These are phyloP conservation scores for Lotmaria passim DNA, from an alignment of 208 protist species.

Conservation along the genomic window DNA sequence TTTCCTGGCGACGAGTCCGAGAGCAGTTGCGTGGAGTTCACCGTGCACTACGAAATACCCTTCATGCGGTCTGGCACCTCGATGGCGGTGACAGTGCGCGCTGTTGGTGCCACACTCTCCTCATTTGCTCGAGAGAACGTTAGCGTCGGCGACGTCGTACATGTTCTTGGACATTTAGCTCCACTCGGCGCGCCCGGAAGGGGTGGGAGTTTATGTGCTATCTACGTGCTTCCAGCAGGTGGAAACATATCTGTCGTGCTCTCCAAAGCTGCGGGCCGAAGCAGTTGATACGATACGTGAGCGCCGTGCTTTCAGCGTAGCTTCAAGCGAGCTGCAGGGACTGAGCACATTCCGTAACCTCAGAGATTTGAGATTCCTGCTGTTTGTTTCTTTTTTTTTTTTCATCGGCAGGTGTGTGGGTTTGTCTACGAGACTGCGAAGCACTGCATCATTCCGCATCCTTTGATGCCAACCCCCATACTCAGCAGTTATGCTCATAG, in stretches of 20 bases:
- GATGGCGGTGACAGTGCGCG: constrained; percentile 54
- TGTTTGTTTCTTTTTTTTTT: too few species aligned
- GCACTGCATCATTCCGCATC: too few species aligned
- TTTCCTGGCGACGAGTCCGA: constrained; percentile 25
- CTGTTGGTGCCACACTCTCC: constrained; percentile 59
- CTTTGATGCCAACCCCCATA: too few species aligned
- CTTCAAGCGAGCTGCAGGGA: neutral
- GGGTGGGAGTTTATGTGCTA: constrained; percentile 23
- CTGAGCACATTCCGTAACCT: too few species aligned
- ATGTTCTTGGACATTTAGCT: constrained; percentile 81
- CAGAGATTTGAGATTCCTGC: too few species aligned
- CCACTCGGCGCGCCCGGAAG: constrained; percentile 21
- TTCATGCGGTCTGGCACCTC: constrained; percentile 42
- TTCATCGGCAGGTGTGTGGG: too few species aligned
- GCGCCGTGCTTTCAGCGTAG: neutral
- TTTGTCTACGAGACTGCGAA: too few species aligned
- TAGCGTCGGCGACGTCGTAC: constrained; percentile 73
- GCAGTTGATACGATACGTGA: neutral
- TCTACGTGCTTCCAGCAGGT: constrained; percentile 74
- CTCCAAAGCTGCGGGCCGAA: neutral
- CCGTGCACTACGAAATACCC: constrained; percentile 64
- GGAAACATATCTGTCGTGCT: constrained; percentile 82
- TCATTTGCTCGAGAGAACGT: constrained; percentile 60
- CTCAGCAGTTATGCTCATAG: too few species aligned
- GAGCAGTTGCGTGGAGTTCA: constrained; percentile 49